Evolutionary conservation across 208 protist genomes (phyloP), one percentile per base, ranked within the genome.

Genomic region (Trypanosoma congolense): DNA sequence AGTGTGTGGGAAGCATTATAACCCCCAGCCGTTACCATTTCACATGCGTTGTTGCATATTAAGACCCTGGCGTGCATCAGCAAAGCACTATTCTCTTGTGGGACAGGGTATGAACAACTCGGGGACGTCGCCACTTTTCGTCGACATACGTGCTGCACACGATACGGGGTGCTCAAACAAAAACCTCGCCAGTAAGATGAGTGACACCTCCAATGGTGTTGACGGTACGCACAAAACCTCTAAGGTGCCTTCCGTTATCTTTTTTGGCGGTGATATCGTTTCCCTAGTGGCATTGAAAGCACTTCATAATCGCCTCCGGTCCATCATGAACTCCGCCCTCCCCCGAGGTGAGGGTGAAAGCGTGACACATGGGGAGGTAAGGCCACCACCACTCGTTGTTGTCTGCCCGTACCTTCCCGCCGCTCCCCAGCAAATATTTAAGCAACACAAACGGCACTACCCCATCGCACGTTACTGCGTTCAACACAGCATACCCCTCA

Each of bases 241-340:
- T 14, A 58, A 30, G 36, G 33, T 29, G 16, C 65, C 65, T 22
- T 64, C 56, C 21, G 65, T 94, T 5, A 69, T 94, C 25, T 84
- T 94, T 65, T 90, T 94, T 66, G 87, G 87, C 30, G 87, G 87
- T 0, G 87, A 91, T 46, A 61, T 77, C 12, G 87, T 94, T 18
- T 90, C 80, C 1, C 61, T 90, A 14, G 77, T 79, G 0, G 77
- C 76, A 0, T 76, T 94, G 2, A 71, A 83, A 52, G 81, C 80
- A 1, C 63, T 94, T 16, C 75, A 87, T 67, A 60, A 73, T 36
- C 80, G 81, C 36, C 71, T 93, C 57, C 51, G 55, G 1, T 58
- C 65, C 49, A 54, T 65, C 40, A 26, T 18, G 14, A 43, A 38
- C 28, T 4, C 56, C 12, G 10, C 2, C 12, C 10, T 25, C 46